phyloP scores from a whole-genome alignment of 805 yeast species.

The Ogataea paraovalis region DNA sequence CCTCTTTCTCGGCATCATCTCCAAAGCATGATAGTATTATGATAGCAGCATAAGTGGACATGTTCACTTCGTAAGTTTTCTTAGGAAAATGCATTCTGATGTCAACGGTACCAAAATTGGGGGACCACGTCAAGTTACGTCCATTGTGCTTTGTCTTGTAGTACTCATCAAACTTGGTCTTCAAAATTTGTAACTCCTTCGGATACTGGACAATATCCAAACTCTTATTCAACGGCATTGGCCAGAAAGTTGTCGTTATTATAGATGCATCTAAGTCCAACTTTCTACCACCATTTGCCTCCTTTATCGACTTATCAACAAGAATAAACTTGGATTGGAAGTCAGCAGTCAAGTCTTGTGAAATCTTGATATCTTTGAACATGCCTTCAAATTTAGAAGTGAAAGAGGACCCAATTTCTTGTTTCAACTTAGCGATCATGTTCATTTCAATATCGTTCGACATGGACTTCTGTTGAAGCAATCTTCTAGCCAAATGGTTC shows the following conservation, averaged over 20 bases:
- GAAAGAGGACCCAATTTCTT: slow-evolving; percentile 75
- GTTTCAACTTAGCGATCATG: slow-evolving; percentile 62
- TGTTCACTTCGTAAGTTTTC: slow-evolving; percentile 68
- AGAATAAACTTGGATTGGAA: slow-evolving; percentile 28
- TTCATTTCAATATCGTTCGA: slow-evolving; percentile 64
- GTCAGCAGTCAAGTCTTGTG: slow-evolving; percentile 43
- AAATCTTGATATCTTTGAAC: slow-evolving; percentile 72
- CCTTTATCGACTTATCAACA: slow-evolving; percentile 13
- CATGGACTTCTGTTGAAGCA: slow-evolving; percentile 44
- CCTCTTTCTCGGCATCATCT: slow-evolving; percentile 40
- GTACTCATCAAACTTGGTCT: slow-evolving; percentile 44
- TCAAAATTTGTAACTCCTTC: slow-evolving; percentile 37
- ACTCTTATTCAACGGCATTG: slow-evolving; percentile 42
- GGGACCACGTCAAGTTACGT: slow-evolving; percentile 70
- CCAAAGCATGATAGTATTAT: slow-evolving; percentile 66
- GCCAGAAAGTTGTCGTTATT: slow-evolving; percentile 66
- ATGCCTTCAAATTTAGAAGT: slow-evolving; percentile 80
- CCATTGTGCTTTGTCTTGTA: slow-evolving; percentile 53
- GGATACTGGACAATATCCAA: slow-evolving; percentile 40
- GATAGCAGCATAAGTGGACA: slow-evolving; percentile 79
- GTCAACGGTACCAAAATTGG: slow-evolving; percentile 80
- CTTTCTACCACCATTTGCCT: slow-evolving; percentile 28
- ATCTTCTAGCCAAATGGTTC: slow-evolving; percentile 79
- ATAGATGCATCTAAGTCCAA: slow-evolving; percentile 47
- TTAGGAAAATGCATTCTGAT: slow-evolving; percentile 65